Base-by-base conservation (phyloP, 1,284 basidiomycete genomes). In the Meira miltonrushii region DNA sequence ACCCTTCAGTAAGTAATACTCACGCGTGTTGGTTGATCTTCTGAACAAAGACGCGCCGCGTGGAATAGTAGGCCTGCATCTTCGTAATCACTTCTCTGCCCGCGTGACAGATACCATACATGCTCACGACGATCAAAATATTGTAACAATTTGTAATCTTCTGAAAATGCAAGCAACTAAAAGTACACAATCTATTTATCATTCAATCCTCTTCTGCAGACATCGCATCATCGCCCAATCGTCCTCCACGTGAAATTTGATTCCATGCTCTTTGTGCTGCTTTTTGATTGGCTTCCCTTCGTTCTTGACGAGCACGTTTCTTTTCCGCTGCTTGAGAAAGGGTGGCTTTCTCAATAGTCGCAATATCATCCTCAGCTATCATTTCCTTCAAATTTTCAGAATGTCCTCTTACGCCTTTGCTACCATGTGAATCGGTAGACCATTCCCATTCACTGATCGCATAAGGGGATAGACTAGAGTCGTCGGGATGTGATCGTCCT, bases 401-500 rank as follows among this genome's bases (percentile, higher is more conserved):
- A 23, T n/a, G 12, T 5, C 25, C 46, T 23, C 12, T 23, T 23
- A 21, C 17, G 10, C n/a, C 33, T 17, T 51, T 46, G 13, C 17
- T 33, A 37, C 28, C 17, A 46, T 47, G 19, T 37, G 13, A 38
- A 46, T 10, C 47, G 12, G 23, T 17, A 2, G 19, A 55, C 15
- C 54, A 43, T 2, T 46, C 46, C 17, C 59, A 57, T 10, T 46
- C 39, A 60, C 61, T 64, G 41, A 64, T 60, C 1, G 62, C 54
- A 21, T 63, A 67, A 8, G 67, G 67, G 38, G 62, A 64, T 17
- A 69, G 54, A n/a, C 57, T 57, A 25, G 62, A 62, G 40, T 68
- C 67, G 7, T 64, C 38, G 2, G 64, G 65, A 52, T 68, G 67
- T 9, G 64, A 33, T 33, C 61, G 12, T 53, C 28, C 23, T 28